Base-by-base conservation (phyloP, 805 yeast genomes). In the Isabelozyma rhagii region DNA sequence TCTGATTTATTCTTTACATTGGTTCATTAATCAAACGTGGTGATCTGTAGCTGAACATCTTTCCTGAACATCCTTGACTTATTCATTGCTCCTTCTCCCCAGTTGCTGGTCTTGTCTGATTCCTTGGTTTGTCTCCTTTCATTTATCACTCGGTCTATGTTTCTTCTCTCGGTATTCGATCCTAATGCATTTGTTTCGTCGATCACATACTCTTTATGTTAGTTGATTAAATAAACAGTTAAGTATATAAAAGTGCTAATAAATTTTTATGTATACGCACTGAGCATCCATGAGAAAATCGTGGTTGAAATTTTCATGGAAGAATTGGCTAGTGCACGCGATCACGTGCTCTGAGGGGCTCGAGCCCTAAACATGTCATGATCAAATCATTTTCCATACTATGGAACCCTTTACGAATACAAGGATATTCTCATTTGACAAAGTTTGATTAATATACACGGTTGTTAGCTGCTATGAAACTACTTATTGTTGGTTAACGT, bases 401-500 rank as follows among this genome's bases (percentile, higher is more conserved):
- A 21, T 21, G 25, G 25, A 21, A 6, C 25, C 25, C 6, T 21
- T 21, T 21, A 21, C 25, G 2, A 5, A 21, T 21, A 21, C 25
- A 1, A 21, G 25, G 25, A 21, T 21, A 4, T 21, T 21, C 25
- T 21, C 25, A 6, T 6, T 21, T 21, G 4, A 21, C 2, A 21
- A 21, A 5, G 6, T 15, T 21, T 21, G 25, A 21, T 21, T 21
- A 21, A 21, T 21, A 21, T 21, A 21, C 36, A 31, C 36, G n/a
- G 10, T 31, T 10, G 5, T 13, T 31, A 8, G 36, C 2, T 6
- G 36, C 36, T 31, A 31, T 4, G n/a, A 31, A 6, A 31, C 36
- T 31, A 31, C 25, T 31, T 13, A 31, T 31, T 31, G 36, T 31
- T 31, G 4, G 36, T 31, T 31, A 51, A 67, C 77, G 42, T 64